Percentiles rank a stretch among this genome's conserved stretches.
Conservation (phyloP, 345 rosid species). For the Stellera chamaejasme region DNA sequence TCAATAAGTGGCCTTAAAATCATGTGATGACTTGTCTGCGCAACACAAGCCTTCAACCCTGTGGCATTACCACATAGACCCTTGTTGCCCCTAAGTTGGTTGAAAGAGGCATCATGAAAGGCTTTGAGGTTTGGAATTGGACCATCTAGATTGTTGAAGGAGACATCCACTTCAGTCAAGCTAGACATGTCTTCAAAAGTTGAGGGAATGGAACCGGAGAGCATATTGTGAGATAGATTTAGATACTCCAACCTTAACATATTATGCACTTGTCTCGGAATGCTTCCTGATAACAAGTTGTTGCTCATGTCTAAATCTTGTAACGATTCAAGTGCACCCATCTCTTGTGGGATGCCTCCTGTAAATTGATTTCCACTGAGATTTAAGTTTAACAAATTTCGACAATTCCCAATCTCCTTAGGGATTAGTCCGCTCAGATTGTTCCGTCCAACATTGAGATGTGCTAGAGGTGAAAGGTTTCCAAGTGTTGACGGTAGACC, state of each 20-base stretch:
- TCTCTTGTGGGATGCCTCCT: constrained; percentile 7
- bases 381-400: constrained; percentile 4
- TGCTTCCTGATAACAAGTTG: constrained; percentile 6
- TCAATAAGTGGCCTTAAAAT: background rate
- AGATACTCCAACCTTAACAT: background rate
- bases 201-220: constrained; percentile 8
- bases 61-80: constrained; percentile 14
- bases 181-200: background rate
- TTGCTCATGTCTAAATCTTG: constrained; percentile 15
- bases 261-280: constrained; percentile 1
- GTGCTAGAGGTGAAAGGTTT: no score
- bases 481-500: no score
- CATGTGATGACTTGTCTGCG: background rate
- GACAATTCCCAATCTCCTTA: no score
- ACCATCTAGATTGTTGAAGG: constrained; percentile 12
- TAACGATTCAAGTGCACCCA: constrained; percentile 5
- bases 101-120: constrained; percentile 13
- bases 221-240: constrained; percentile 17
- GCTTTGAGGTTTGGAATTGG: constrained; percentile 9
- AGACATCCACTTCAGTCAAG: constrained; percentile 10
- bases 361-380: constrained; percentile 10
- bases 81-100: constrained; percentile 5
- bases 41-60: constrained; percentile 6
- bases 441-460: no score
- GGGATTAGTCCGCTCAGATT: no score